Conservation (phyloP, 768 basidiomycete genomes). For the Tricholoma hemisulphureum region DNA sequence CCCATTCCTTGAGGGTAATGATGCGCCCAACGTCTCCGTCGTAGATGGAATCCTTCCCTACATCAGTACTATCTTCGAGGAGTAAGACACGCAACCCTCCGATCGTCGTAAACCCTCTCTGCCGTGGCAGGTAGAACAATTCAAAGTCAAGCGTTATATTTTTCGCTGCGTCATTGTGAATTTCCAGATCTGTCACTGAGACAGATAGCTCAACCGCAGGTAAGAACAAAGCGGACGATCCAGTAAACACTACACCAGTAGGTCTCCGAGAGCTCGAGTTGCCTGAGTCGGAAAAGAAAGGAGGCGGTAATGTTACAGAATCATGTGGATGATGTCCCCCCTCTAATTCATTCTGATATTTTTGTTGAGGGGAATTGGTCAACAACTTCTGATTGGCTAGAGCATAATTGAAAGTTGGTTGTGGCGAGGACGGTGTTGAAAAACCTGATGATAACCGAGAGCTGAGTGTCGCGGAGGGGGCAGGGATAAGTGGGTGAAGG, state of each 20-base stretch:
- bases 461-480: slow-evolving; percentile 21
- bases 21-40: slow-evolving; percentile 26
- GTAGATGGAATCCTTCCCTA: slow-evolving; percentile 20
- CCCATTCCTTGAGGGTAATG: slow-evolving; percentile 63
- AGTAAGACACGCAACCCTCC: slow-evolving; percentile 75
- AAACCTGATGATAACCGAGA: slow-evolving; percentile 48
- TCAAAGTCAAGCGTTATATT: slow-evolving; percentile 50
- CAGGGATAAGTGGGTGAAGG: slow-evolving; percentile 18
- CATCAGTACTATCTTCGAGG: slow-evolving; percentile 51
- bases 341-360: slow-evolving; percentile 14
- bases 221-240: slow-evolving; percentile 50
- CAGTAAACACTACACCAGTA: slow-evolving; percentile 43
- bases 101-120: slow-evolving; percentile 57
- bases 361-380: slow-evolving; percentile 39
- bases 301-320: slow-evolving; percentile 38
- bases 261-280: slow-evolving; percentile 31
- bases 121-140: slow-evolving; percentile 57
- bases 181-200: slow-evolving; percentile 6
- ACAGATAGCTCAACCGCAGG: slow-evolving; percentile 40
- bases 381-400: slow-evolving; percentile 52
- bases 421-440: slow-evolving; percentile 49
- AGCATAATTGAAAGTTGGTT: slow-evolving; percentile 50
- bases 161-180: slow-evolving; percentile 11
- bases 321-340: slow-evolving; percentile 6
- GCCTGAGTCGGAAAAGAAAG: slow-evolving; percentile 43